Evolutionary conservation across 805 yeast genomes (phyloP).

Genomic region (Jamesozyma rosinii): DNA sequence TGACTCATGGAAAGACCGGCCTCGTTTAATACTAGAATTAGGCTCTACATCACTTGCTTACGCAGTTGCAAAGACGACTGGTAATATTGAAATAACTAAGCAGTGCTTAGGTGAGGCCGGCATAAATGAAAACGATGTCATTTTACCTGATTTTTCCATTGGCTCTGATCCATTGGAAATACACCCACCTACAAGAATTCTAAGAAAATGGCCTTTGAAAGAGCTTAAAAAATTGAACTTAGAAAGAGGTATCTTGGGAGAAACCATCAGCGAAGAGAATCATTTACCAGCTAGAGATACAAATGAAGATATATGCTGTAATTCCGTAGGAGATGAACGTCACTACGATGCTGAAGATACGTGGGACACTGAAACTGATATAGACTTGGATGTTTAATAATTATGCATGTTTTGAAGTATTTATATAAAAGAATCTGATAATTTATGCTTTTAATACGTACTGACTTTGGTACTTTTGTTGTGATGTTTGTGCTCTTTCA

Average conservation of each 20-base stretch:
- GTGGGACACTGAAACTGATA: background rate
- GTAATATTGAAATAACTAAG: conserved; percentile 65
- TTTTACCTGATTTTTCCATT: conserved; percentile 40
- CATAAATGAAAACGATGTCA: conserved; percentile 50
- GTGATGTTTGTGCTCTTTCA: background rate
- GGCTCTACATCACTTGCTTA: conserved; percentile 86
- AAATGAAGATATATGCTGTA: conserved; percentile 22
- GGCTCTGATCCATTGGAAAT: conserved; percentile 34
- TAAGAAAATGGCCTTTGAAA: conserved; percentile 27
- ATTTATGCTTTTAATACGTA: no score
- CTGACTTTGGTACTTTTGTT: no score
- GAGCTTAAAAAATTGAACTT: conserved; percentile 67
- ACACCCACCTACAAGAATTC: conserved; percentile 29
- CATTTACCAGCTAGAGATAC: conserved; percentile 54
- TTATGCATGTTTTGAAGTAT: no score
- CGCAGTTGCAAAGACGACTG: conserved; percentile 80
- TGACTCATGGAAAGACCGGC: conserved; percentile 64
- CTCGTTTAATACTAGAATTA: conserved; percentile 62
- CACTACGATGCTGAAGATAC: background rate
- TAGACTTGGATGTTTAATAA: background rate
- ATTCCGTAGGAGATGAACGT: background rate
- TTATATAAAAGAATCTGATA: no score
- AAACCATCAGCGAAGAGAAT: background rate
- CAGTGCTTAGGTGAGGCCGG: conserved; percentile 64
- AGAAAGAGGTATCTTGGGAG: conserved; percentile 48